Base-by-base conservation (phyloP, 202 grass and related monocot species). In the Hordeum pubiflorum region DNA sequence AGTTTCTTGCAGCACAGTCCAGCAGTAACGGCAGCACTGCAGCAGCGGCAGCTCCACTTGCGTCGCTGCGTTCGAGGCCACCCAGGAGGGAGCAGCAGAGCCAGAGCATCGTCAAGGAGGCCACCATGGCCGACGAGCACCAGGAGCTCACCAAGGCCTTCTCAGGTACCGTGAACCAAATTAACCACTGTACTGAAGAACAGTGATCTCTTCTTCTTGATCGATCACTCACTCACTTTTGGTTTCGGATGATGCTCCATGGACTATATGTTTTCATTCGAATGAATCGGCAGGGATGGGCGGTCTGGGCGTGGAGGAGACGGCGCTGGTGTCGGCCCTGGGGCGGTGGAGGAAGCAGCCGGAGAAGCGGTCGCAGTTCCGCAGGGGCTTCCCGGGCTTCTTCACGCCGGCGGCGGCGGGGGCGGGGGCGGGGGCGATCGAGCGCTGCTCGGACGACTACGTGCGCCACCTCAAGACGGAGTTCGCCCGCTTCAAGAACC, bases 261-360 rank as follows among this genome's bases (percentile, higher is more conserved):
- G 9, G 37, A 9, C 24, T 26, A 26, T 26, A 38, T 9, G 37
- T 9, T 37, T 37, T 37, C 34, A 5, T 48, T 17, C 17, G 24
- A 26, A 26, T 32, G 52, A 13, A 44, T 44, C 52, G 26, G 21
- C 67, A 73, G 93, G 93, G 24, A 31, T 89, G 23, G 93, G 93
- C 57, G 90, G 90, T 17, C 59, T 97, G 68, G 93, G 93, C 44
- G 93, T 97, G 32, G 93, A 97, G 39, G 93, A 97, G 84, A 34
- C 65, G 17, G 83, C 86, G 65, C 77, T 93, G 86, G 79, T 93
- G 70, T 39, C 86, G 27, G 85, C 82, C n/a, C 12, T 93, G 33
- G 40, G 71, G 7, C 79, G 85, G 72, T 93, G 94, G 89, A 85
- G 76, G 22, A 81, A 76, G 75, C 84, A 97, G 59, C 91, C 88